A percentile compares a stretch with the other conserved stretches of the same genome.
Evolutionary conservation across 176 grass and related monocot genomes (phyloP).

Genomic region (Juncus effusus): DNA sequence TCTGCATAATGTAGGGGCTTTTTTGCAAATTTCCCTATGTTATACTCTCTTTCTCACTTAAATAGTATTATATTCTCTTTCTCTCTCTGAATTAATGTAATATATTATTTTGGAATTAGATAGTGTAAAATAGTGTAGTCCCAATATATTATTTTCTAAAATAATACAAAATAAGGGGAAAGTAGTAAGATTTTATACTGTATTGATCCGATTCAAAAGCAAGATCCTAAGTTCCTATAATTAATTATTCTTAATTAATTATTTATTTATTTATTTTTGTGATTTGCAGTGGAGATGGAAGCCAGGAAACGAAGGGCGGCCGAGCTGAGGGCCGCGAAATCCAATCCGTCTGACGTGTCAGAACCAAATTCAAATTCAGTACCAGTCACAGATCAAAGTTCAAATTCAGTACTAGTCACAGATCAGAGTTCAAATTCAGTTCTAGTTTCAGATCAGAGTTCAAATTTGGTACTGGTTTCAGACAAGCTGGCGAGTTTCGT

Average conservation of each 20-base stretch:
- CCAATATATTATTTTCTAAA: too few species aligned
- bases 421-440: slow-evolving; percentile 2
- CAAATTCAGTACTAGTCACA: slow-evolving; percentile 20
- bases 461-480: slow-evolving; percentile 45
- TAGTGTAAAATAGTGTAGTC: too few species aligned
- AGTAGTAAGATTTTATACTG: too few species aligned
- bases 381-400: slow-evolving; percentile 23
- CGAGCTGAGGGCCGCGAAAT: slow-evolving; percentile 20
- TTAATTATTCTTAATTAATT: too few species aligned
- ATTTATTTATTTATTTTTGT: slow-evolving; percentile 7
- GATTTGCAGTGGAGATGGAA: slow-evolving; percentile 23
- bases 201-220: too few species aligned
- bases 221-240: too few species aligned
- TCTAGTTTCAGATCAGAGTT: slow-evolving; percentile 52
- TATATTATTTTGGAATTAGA: too few species aligned
- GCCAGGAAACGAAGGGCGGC: slow-evolving; percentile 22
- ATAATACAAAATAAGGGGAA: too few species aligned
- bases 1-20: slow-evolving; percentile 25
- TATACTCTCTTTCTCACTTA: too few species aligned
- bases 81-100: too few species aligned
- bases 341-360: slow-evolving; percentile 8
- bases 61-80: too few species aligned
- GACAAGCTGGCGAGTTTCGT: slow-evolving; percentile 78
- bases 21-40: slow-evolving; percentile 22
- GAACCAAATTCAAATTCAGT: slow-evolving; percentile 13